phyloP scores from a whole-genome alignment of 1,284 basidiomycete species.

The Cryptococcus sp. region DNA sequence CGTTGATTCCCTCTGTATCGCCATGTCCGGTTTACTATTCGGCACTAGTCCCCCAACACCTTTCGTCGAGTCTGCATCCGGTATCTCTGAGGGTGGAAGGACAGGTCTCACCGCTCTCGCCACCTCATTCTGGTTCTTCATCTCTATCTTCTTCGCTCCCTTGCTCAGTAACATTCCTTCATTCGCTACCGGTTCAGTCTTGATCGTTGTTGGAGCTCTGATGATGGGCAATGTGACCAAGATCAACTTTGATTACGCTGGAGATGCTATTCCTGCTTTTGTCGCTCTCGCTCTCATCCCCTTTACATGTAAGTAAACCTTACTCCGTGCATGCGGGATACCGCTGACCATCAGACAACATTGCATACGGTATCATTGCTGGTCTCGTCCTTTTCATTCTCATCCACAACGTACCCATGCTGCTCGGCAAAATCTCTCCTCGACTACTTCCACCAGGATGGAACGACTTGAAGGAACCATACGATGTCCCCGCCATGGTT shows the following conservation, averaged over 20 bases:
- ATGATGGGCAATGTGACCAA: slow-evolving; percentile 84
- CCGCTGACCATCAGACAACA: slow-evolving; percentile 46
- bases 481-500: slow-evolving; percentile 26
- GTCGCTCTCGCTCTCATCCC: slow-evolving; percentile 70
- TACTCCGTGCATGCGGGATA: slow-evolving; percentile 11
- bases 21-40: slow-evolving; percentile 53
- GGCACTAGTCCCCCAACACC: slow-evolving; percentile 85
- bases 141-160: slow-evolving; percentile 83
- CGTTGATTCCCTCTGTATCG: slow-evolving; percentile 49
- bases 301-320: slow-evolving; percentile 66
- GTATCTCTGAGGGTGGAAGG: slow-evolving; percentile 70
- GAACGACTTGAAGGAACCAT: slow-evolving; percentile 35
- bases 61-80: slow-evolving; percentile 57
- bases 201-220: slow-evolving; percentile 79
- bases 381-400: slow-evolving; percentile 65
- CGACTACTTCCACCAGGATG: slow-evolving; percentile 62
- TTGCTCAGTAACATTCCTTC: slow-evolving; percentile 81
- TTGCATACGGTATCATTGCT: slow-evolving; percentile 83
- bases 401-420: slow-evolving; percentile 66
- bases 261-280: slow-evolving; percentile 80
- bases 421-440: slow-evolving; percentile 56
- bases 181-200: slow-evolving; percentile 83
- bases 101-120: slow-evolving; percentile 77
- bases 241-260: slow-evolving; percentile 84
- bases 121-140: slow-evolving; percentile 74